Base-by-base conservation (phyloP, 768 basidiomycete species). In the Coprinopsis sp. region DNA sequence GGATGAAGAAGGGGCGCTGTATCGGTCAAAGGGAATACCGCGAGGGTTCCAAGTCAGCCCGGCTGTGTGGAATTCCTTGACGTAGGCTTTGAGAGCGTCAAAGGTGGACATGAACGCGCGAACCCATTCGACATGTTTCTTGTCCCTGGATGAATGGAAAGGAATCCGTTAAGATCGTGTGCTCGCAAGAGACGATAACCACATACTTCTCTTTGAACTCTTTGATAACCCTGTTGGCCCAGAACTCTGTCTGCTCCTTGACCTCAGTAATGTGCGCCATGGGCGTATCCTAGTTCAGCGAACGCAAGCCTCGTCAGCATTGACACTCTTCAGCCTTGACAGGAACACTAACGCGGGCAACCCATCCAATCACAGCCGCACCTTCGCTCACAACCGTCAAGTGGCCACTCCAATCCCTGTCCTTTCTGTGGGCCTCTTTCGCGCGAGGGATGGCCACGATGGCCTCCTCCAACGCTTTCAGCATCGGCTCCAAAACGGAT, bases 181-280 rank as follows among this genome's bases (percentile, higher is more conserved):
- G 23, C 33, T n/a, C n/a, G n/a, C 31, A 30, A 37, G 30, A 19
- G 2, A n/a, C 18, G 34, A n/a, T n/a, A n/a, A n/a, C 34, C 29
- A 52, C 87, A 47, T 50, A 92, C 95, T 90, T 91, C 6, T 91
- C 89, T 64, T 91, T 98, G 74, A 78, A 91, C 52, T 94, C 91
- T 64, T 92, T 91, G 65, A 92, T 83, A 37, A 98, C 77, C 49
- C 84, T 81, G 65, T 96, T 91, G 1, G 83, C 84, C 63, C 91
- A 98, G 68, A 91, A 99, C 58, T 80, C 75, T 10, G 85, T 79
- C 3, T 88, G 79, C 21, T 97, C 92, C 65, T 88, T 94, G 64
- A 87, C 78, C 39, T 93, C 90, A 14, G 65, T 70, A n/a, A 97
- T 72, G 53, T 77, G 85, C 21, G 86, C 79, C 4, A 76, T 89